Evolutionary conservation across 2,329 filamentous ascomycete species (phyloP).

Genomic region (Talaromyces amestolkiae): DNA sequence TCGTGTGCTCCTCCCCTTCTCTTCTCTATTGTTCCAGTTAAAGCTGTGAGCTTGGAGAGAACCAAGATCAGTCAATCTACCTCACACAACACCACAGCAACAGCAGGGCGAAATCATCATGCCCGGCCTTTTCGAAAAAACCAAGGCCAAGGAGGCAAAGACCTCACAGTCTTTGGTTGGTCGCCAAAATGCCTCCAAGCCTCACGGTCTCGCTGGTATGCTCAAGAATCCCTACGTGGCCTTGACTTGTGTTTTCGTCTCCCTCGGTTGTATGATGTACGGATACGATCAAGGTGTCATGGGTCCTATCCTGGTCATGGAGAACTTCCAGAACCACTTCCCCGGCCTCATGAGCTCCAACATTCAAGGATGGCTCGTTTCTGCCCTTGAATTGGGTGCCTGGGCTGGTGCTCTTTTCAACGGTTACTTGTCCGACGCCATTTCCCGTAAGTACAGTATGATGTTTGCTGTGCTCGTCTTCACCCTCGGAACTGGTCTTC

Average conservation of each 20-base stretch:
- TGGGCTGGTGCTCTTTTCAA: conserved; percentile 34
- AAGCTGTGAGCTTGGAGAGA: conserved; percentile 14
- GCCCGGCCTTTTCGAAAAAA: neutral
- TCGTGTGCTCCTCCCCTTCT: conserved; percentile 1
- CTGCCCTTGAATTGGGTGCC: conserved; percentile 37
- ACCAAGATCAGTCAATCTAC: conserved; percentile 5
- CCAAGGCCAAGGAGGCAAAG: conserved; percentile 12
- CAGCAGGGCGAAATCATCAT: neutral
- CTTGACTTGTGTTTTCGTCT: conserved; percentile 37
- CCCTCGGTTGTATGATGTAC: conserved; percentile 35
- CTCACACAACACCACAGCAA: conserved; percentile 7
- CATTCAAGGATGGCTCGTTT: conserved; percentile 19
- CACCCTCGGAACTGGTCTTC: conserved; percentile 27
- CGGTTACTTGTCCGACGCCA: conserved; percentile 30
- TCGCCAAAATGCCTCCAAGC: conserved; percentile 38
- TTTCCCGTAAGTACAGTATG: conserved; percentile 35
- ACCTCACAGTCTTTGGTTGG: conserved; percentile 40
- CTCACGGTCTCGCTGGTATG: conserved; percentile 41
- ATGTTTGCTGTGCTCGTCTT: conserved; percentile 36
- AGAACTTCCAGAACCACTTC: conserved; percentile 38
- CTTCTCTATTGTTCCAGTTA: conserved; percentile 3
- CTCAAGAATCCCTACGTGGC: conserved; percentile 43
- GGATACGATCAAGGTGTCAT: conserved; percentile 40
- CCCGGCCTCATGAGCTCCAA: conserved; percentile 31
- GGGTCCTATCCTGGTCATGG: conserved; percentile 36